phyloP scores from a whole-genome alignment of 2,329 filamentous ascomycete genomes.

The Neoascochyta sp. region DNA sequence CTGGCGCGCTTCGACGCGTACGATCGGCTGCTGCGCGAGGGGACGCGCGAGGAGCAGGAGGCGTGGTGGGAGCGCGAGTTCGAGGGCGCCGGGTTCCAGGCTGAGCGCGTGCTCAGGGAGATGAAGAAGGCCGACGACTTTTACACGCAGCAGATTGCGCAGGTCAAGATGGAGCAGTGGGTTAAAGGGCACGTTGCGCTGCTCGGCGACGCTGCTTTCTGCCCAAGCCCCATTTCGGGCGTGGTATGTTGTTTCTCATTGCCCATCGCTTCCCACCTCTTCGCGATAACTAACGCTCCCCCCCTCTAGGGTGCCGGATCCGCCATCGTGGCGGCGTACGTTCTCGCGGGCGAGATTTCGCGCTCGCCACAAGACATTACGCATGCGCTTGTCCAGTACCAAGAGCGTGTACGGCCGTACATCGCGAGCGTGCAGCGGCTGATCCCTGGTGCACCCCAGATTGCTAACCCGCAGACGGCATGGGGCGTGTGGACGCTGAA shows the following conservation, averaged over 20 bases:
- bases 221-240: constrained; percentile 33
- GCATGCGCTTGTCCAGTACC: constrained; percentile 21
- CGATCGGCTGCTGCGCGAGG: constrained; percentile 10
- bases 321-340: constrained; percentile 40
- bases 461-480: constrained; percentile 23
- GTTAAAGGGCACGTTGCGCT: constrained; percentile 34
- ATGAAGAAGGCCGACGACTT: constrained; percentile 44
- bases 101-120: constrained; percentile 34
- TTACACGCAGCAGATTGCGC: constrained; percentile 44
- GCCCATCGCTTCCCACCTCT: too few species aligned
- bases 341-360: constrained; percentile 39
- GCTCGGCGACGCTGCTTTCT: constrained; percentile 41
- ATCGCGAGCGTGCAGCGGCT: constrained; percentile 23
- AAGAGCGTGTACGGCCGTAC: constrained; percentile 17
- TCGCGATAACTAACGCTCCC: not conserved
- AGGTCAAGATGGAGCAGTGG: constrained; percentile 39
- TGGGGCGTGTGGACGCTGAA: constrained; percentile 21
- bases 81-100: constrained; percentile 39
- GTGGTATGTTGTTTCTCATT: constrained; percentile 12
- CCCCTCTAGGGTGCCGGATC: constrained; percentile 21
- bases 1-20: constrained; percentile 18
- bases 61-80: constrained; percentile 27
- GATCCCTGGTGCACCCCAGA: constrained; percentile 20
- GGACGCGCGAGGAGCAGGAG: constrained; percentile 15
- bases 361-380: constrained; percentile 16